phyloP scores from a whole-genome alignment of 1,284 basidiomycete species.

The Ustilago shanxiensis region DNA sequence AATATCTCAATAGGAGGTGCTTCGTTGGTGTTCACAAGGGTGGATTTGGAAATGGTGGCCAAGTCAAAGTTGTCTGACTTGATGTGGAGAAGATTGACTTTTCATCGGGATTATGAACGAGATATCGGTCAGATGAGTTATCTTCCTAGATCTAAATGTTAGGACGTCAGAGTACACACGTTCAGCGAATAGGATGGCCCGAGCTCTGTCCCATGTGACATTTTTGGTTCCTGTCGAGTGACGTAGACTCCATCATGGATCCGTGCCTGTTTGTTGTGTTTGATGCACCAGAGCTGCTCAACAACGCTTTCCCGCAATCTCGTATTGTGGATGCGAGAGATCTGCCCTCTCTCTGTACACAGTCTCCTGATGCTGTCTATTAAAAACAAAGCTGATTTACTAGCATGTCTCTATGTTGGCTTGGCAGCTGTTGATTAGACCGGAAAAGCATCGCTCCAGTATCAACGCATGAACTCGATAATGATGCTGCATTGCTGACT shows the following conservation, averaged over 20 bases:
- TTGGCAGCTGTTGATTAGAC: background rate
- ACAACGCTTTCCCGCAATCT: conserved; percentile 5
- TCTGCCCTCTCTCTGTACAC: background rate
- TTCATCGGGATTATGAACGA: background rate
- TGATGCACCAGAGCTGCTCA: background rate
- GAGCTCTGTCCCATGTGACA: conserved; percentile 22
- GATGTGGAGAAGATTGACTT: conserved; percentile 23
- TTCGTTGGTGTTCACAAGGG: conserved; percentile 1
- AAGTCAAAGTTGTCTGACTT: conserved; percentile 6
- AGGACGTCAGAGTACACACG: too few species aligned
- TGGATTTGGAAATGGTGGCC: conserved; percentile 8
- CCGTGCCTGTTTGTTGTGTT: background rate
- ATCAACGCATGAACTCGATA: background rate
- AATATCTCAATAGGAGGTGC: background rate
- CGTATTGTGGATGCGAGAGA: too few species aligned
- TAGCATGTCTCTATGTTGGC: background rate
- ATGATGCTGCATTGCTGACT: conserved; percentile 20
- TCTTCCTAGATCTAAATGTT: background rate
- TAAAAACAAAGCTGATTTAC: background rate
- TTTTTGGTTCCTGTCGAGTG: conserved; percentile 25
- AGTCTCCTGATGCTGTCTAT: background rate
- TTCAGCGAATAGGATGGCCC: conserved; percentile 25
- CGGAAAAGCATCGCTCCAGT: background rate
- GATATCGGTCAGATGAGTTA: background rate
- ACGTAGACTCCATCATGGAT: conserved; percentile 14